These are phyloP conservation scores for Tephrocybe sp. DNA, from an alignment of 768 basidiomycete species.

Conservation along the genomic window DNA sequence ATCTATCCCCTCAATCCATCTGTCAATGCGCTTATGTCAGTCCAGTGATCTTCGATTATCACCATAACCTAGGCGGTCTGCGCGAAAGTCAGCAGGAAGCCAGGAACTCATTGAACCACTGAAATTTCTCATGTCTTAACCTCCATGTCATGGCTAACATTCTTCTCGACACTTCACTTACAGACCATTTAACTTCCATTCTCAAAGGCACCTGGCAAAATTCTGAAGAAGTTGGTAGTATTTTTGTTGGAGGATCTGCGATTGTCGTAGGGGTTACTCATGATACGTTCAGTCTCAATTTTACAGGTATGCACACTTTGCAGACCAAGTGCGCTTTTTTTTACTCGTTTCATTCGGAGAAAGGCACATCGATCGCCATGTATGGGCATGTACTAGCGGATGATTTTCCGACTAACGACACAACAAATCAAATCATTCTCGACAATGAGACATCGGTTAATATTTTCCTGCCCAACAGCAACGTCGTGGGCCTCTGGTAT, in stretches of 20 bases:
- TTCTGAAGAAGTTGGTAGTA: neutral
- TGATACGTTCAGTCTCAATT: neutral
- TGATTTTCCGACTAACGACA: neutral
- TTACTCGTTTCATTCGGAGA: neutral
- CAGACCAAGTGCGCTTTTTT: neutral
- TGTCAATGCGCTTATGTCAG: too few species aligned
- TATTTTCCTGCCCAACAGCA: neutral
- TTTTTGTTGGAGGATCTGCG: neutral
- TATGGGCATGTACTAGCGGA: neutral
- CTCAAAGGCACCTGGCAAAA: neutral
- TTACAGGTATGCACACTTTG: neutral
- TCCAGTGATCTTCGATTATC: too few species aligned
- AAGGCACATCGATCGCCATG: neutral
- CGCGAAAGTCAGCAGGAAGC: too few species aligned
- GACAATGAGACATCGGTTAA: neutral
- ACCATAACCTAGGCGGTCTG: too few species aligned
- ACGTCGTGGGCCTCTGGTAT: neutral
- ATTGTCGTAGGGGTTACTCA: neutral
- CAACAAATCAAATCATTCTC: neutral
- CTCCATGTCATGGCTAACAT: too few species aligned
- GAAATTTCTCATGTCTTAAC: too few species aligned
- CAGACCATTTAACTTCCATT: neutral
- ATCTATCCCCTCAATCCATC: too few species aligned
- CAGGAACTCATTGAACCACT: too few species aligned
- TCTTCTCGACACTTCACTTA: neutral